These are phyloP conservation scores for Neurospora pannonica DNA, from an alignment of 495 filamentous ascomycete genomes.

Conservation along the genomic window DNA sequence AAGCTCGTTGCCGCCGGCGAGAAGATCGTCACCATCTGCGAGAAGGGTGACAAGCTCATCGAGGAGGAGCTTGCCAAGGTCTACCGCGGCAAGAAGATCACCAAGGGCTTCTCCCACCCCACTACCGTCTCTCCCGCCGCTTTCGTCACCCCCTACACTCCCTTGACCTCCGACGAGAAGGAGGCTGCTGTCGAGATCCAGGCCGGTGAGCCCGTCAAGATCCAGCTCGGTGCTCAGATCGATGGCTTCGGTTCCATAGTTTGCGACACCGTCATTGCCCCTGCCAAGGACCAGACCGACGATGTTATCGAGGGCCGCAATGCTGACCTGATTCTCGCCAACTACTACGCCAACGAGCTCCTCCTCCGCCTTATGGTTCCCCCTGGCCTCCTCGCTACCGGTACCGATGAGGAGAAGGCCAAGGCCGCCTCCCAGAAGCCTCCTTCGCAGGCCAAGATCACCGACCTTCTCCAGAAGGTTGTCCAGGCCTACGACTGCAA, in stretches of 20 bases:
- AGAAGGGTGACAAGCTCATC: constrained; percentile 89
- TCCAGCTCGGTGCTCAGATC: constrained; percentile 95
- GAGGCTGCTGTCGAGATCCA: constrained; percentile 74
- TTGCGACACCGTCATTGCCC: constrained; percentile 79
- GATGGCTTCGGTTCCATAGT: constrained; percentile 96
- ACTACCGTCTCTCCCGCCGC: constrained; percentile 92
- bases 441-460: constrained; percentile 75
- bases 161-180: constrained; percentile 70
- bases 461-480: constrained; percentile 79
- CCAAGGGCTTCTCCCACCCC: constrained; percentile 87
- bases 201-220: constrained; percentile 79
- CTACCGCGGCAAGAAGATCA: constrained; percentile 94
- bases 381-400: constrained; percentile 69
- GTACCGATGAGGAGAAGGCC: constrained; percentile 87
- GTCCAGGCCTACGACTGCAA: constrained; percentile 85
- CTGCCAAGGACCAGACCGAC: constrained; percentile 43
- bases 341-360: constrained; percentile 91
- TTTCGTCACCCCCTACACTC: constrained; percentile 95
- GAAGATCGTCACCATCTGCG: constrained; percentile 87
- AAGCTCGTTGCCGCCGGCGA: constrained; percentile 75
- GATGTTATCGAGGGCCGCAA: constrained; percentile 58
- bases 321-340: constrained; percentile 83
- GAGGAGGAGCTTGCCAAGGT: constrained; percentile 91
- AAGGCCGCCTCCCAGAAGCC: constrained; percentile 77
- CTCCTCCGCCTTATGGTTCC: constrained; percentile 85